Conservation (phyloP, 441 rosid species). For the Erodium texanum region DNA sequence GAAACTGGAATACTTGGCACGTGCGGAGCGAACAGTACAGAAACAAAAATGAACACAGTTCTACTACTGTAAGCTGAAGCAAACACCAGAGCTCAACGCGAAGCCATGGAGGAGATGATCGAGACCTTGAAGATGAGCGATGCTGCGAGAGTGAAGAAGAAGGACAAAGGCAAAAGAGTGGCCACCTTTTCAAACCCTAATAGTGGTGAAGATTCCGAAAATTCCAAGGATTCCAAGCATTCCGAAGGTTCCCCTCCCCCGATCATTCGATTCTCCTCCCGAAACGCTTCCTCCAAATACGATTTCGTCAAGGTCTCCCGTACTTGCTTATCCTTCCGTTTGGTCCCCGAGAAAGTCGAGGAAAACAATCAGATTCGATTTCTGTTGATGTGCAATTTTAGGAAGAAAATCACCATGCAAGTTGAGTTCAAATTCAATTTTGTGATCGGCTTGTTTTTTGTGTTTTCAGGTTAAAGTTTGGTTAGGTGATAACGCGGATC, state of each 20-base stretch:
- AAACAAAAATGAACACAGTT: background rate
- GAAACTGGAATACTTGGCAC: background rate
- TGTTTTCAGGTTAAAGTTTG: slow-evolving; percentile 76
- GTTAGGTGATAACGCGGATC: slow-evolving; percentile 95
- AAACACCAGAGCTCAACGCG: slow-evolving; percentile 1
- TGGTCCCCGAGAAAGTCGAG: slow-evolving; percentile 3
- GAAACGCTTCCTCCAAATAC: slow-evolving; percentile 91
- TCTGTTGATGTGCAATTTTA: background rate
- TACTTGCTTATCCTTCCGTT: background rate
- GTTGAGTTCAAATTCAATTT: background rate
- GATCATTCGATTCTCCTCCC: slow-evolving; percentile 48
- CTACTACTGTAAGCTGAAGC: background rate
- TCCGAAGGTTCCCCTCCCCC: slow-evolving; percentile 24
- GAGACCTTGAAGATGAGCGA: background rate
- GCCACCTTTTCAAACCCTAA: slow-evolving; percentile 15
- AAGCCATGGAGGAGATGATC: background rate
- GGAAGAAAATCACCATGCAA: slow-evolving; percentile 2
- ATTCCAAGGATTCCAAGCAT: slow-evolving; percentile 21
- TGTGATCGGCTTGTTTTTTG: background rate
- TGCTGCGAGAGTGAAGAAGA: slow-evolving; percentile 5
- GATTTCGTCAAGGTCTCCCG: slow-evolving; percentile 81
- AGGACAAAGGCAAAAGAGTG: slow-evolving; percentile 26
- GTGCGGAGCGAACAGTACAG: background rate
- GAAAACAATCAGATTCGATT: background rate
- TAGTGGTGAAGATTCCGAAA: slow-evolving; percentile 24